Evolutionary conservation across 768 basidiomycete genomes (phyloP).

Genomic region (Asterophora lycoperdoides): DNA sequence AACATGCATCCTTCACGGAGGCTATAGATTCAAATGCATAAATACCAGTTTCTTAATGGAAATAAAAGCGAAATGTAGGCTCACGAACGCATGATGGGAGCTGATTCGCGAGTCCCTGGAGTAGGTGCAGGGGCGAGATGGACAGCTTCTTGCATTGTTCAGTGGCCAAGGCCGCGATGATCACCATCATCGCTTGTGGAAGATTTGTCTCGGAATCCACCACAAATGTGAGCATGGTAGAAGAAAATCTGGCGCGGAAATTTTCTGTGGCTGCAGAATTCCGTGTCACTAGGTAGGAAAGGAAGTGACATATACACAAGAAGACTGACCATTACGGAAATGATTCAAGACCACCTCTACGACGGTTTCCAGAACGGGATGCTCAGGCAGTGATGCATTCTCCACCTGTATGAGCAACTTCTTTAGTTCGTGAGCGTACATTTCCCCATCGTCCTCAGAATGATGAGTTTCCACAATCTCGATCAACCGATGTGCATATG

Average conservation of each 20-base stretch:
- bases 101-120: slow-evolving; percentile 41
- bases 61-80: slow-evolving; percentile 17
- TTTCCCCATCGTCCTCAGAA: slow-evolving; percentile 46
- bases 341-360: slow-evolving; percentile 53
- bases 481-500: slow-evolving; percentile 44
- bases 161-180: slow-evolving; percentile 64
- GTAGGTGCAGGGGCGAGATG: slow-evolving; percentile 44
- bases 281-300: slow-evolving; percentile 4
- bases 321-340: slow-evolving; percentile 44
- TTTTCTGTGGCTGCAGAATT: slow-evolving; percentile 30
- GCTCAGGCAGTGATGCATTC: slow-evolving; percentile 25
- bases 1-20: slow-evolving; percentile 66
- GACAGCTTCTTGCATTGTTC: slow-evolving; percentile 54
- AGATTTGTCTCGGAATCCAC: slow-evolving; percentile 32
- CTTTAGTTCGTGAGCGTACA: slow-evolving; percentile 50
- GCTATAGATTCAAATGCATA: slow-evolving; percentile 40
- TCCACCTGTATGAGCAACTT: slow-evolving; percentile 39
- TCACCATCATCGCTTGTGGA: slow-evolving; percentile 59
- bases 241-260: slow-evolving; percentile 42
- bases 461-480: slow-evolving; percentile 50
- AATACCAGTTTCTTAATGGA: background rate
- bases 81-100: slow-evolving; percentile 41
- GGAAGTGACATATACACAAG: background rate
- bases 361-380: slow-evolving; percentile 47
- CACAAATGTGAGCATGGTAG: slow-evolving; percentile 42